These are phyloP conservation scores for Styphnolobium japonicum DNA, from an alignment of 306 rosid genomes.

Conservation along the genomic window DNA sequence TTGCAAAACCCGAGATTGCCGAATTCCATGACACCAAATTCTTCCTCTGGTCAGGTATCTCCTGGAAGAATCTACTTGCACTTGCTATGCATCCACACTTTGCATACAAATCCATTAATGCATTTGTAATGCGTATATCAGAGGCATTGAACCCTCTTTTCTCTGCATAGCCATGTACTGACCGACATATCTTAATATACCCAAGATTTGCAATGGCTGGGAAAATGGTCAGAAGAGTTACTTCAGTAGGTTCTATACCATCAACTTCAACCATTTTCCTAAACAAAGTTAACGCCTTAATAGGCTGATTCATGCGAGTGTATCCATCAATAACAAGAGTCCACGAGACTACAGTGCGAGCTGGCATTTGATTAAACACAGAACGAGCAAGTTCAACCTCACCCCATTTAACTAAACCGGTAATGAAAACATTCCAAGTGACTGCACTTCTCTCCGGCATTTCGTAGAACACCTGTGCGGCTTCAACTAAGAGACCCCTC, in stretches of 20 bases:
- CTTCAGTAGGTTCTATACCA: constrained; percentile 52
- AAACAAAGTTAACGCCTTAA: constrained; percentile 51
- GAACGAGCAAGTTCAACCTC: constrained; percentile 52
- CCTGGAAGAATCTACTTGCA: constrained; percentile 48
- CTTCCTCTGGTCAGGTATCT: constrained; percentile 45
- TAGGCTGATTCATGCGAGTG: constrained; percentile 45
- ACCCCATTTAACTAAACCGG: constrained; percentile 58
- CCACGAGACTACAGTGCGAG: constrained; percentile 65
- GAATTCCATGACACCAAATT: constrained; percentile 75
- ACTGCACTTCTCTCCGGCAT: constrained; percentile 54
- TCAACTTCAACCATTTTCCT: constrained; percentile 49
- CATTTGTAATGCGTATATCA: constrained; percentile 56
- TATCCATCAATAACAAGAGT: constrained; percentile 65
- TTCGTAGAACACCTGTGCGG: constrained; percentile 48
- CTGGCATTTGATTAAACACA: constrained; percentile 53
- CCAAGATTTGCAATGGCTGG: constrained; percentile 63
- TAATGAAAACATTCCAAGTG: constrained; percentile 71
- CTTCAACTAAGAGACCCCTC: constrained; percentile 47
- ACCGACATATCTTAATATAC: constrained; percentile 49
- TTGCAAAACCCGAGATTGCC: constrained; percentile 59
- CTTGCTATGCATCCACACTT: constrained; percentile 73
- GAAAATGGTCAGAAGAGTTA: constrained; percentile 60
- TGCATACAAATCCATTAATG: constrained; percentile 64
- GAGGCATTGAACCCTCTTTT: constrained; percentile 58
- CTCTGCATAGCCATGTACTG: constrained; percentile 63